Conservation (phyloP, 352 stramenopile species). For the Globisporangium recalcitrans region DNA sequence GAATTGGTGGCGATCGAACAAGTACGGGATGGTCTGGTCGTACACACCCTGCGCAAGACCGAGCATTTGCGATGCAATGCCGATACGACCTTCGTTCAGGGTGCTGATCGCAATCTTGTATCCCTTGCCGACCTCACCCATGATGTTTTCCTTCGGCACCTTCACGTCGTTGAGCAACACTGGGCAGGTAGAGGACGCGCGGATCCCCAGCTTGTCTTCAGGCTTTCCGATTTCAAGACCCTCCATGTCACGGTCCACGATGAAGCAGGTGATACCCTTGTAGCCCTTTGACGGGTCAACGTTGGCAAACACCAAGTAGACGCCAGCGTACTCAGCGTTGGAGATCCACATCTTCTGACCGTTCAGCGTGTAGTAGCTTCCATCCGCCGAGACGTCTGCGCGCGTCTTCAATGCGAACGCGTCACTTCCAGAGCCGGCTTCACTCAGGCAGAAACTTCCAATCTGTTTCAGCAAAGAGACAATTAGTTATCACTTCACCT, state of each 20-base stretch:
- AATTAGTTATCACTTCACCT: not conserved
- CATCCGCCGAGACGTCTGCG: slow-evolving; percentile 80
- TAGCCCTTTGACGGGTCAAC: slow-evolving; percentile 89
- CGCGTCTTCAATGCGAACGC: slow-evolving; percentile 94
- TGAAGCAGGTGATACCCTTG: slow-evolving; percentile 98
- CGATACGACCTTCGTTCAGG: slow-evolving; percentile 94
- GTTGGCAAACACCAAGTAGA: slow-evolving; percentile 97
- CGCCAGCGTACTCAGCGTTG: slow-evolving; percentile 92
- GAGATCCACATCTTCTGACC: slow-evolving; percentile 98
- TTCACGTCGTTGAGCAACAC: slow-evolving; percentile 94
- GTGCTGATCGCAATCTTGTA: slow-evolving; percentile 99
- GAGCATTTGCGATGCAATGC: slow-evolving; percentile 97
- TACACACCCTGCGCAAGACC: slow-evolving; percentile 95
- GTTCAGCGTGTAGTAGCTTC: slow-evolving; percentile 93
- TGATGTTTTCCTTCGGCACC: slow-evolving; percentile 90
- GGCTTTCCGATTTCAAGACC: slow-evolving; percentile 91
- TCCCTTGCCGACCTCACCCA: slow-evolving; percentile 91
- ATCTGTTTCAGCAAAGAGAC: slow-evolving; percentile 45
- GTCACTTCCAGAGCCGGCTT: slow-evolving; percentile 92
- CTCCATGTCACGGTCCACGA: slow-evolving; percentile 92
- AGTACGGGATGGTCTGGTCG: slow-evolving; percentile 94
- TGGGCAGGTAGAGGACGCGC: slow-evolving; percentile 93
- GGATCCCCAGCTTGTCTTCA: slow-evolving; percentile 96
- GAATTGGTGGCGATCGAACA: slow-evolving; percentile 95
- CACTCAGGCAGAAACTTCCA: slow-evolving; percentile 94